Base-by-base conservation (phyloP, 2,329 filamentous ascomycete species). In the Penicillium sp. region DNA sequence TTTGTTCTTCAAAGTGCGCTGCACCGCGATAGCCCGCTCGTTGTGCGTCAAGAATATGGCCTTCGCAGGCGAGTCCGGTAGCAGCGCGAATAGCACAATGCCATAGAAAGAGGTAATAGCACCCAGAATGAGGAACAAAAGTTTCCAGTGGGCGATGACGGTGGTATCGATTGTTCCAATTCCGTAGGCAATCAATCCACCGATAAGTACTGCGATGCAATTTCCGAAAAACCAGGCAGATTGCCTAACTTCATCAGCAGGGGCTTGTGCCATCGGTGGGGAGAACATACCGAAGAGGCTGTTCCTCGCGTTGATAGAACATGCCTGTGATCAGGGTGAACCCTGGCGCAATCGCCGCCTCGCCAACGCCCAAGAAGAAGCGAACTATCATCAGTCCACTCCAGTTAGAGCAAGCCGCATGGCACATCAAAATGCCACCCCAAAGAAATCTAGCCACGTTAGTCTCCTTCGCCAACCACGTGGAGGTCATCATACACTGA, bases 291-390 rank as follows among this genome's bases (percentile, higher is more conserved):
- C 74, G 67, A 38, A 75, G 61, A 1, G 71, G 71, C 45, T 76
- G 74, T 47, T 76, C 74, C 8, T 70, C 60, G 18, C 72, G 64
- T 13, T 67, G 69, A 60, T 75, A 76, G 59, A 71, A 72, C 62
- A 76, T 74, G 9, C 71, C 69, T 8, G 70, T 75, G 3, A 76
- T 67, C 32, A 75, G 59, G 22, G 71, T 67, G 47, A 72, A 76
- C 5, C 72, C 71, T 0, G 75, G 75, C 1, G 42, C 56, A 38
- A 63, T 55, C 5, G 56, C 52, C 9, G 62, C 62, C 36, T 64
- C 62, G 2, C 52, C 54, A 5, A 62, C 48, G 1, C 61, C 61
- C 7, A 64, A 55, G 34, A 74, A 68, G 51, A 71, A 70, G n/a
- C 71, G 53, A 38, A 39, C 54, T 14, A 43, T 34, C 53, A 58